Evolutionary conservation across 306 rosid species (phyloP), one percentile per base, ranked within the genome.

Genomic region (Astragalus glycyphyllos): DNA sequence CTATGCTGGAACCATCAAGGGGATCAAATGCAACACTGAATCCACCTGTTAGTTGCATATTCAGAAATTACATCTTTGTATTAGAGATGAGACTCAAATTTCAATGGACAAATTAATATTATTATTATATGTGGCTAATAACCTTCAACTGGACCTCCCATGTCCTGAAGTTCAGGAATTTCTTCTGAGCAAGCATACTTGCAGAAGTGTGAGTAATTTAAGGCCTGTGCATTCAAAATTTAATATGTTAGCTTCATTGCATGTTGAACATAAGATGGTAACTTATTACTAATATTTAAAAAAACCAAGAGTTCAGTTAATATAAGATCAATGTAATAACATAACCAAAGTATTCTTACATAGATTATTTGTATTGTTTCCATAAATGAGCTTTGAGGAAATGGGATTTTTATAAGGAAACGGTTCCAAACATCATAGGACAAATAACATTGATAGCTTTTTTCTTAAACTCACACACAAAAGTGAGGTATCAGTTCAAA

Each of bases 131-230:
- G 3, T 26, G 31, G 31, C 31, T 26, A 26, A 94, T 26, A 26
- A 94, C 99, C 99, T 86, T 95, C 92, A 75, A 73, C 84, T 26
- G 99, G 97, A 78, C 99, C 99, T 71, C 91, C 99, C 99, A 95
- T 87, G 86, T 95, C 99, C 80, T 76, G 95, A 83, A 95, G 99
- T 73, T 95, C 99, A 10, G 99, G 99, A 65, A 70, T 82, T 83
- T 95, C 99, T 82, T 95, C 99, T 46, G 99, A 95, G 80, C 97
- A 95, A 71, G 96, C 99, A 78, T 87, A 91, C 74, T 91, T 95
- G 87, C 97, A 91, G 80, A 80, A 84, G 79, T 95, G 99, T 32
- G 99, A 95, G 86, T 91, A 86, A 31, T 41, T 84, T 71, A 95
- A 84, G 77, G 99, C 99, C 99, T 87, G 49, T 29, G 67, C 51